Conservation (phyloP, 208 protist genomes). For the Trypanosoma cruzi region DNA sequence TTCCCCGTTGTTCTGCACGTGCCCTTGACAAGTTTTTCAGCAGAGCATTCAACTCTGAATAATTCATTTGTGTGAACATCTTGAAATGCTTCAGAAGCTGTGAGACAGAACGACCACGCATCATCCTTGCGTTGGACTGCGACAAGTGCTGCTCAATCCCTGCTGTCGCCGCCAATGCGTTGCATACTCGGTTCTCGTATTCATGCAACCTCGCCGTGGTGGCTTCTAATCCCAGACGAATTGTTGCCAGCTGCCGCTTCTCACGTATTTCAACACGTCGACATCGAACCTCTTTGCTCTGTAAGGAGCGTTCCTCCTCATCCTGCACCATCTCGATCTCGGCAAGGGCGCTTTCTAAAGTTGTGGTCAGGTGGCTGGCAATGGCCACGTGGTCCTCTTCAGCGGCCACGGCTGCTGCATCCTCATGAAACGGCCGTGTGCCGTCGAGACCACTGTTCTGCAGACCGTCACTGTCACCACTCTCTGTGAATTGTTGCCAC, state of each 20-base stretch:
- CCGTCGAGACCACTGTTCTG: not conserved
- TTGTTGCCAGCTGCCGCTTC: conserved; percentile 65
- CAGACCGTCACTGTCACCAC: conserved; percentile 15
- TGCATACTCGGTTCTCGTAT: conserved; percentile 84
- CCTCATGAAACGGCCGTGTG: not conserved
- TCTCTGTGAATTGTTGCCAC: conserved; percentile 36
- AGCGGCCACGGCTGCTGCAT: not conserved
- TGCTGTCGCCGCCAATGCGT: conserved; percentile 79
- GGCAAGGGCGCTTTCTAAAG: conserved; percentile 46
- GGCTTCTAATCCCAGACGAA: conserved; percentile 81
- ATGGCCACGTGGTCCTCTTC: conserved; percentile 36
- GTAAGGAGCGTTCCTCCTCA: conserved; percentile 45
- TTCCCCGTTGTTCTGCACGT: conserved; percentile 54
- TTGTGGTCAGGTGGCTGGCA: conserved; percentile 44
- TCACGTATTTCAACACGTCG: conserved; percentile 73
- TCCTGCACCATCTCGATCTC: conserved; percentile 59
- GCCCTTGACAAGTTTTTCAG: conserved; percentile 65
- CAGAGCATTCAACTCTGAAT: conserved; percentile 41
- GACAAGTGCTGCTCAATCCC: conserved; percentile 88
- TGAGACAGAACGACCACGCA: conserved; percentile 69
- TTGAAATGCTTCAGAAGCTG: conserved; percentile 80
- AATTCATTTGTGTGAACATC: conserved; percentile 58
- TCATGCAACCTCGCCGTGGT: conserved; percentile 70
- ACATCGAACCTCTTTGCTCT: conserved; percentile 60
- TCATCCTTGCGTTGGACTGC: conserved; percentile 81